Conservation (phyloP, 257 asterid species). For the Capsicum rhomboideum region DNA sequence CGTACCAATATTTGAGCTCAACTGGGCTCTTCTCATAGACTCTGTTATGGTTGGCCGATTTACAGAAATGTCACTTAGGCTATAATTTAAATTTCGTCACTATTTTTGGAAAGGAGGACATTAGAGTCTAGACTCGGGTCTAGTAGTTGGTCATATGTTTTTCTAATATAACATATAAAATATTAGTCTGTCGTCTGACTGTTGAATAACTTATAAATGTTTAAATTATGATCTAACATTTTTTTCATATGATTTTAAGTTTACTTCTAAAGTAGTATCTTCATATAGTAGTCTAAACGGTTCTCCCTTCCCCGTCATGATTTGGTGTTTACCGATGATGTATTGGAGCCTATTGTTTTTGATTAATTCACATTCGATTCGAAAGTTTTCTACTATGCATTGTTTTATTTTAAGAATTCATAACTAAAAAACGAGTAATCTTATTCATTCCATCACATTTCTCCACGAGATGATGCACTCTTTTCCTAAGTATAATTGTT, state of each 20-base stretch:
- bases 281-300: too few species aligned
- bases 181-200: background rate
- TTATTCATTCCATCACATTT: too few species aligned
- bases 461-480: too few species aligned
- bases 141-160: background rate
- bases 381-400: too few species aligned
- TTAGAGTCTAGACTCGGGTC: background rate
- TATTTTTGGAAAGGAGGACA: too few species aligned
- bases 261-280: background rate
- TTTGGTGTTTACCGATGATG: too few species aligned
- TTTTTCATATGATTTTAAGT: background rate
- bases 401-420: too few species aligned
- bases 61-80: background rate
- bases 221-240: background rate
- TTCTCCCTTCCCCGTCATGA: too few species aligned
- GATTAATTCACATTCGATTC: too few species aligned
- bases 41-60: background rate
- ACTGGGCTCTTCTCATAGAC: background rate
- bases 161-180: background rate
- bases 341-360: too few species aligned
- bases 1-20: background rate
- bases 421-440: too few species aligned
- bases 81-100: background rate
- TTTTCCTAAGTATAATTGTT: background rate
- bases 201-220: background rate